Base-by-base conservation (phyloP, 306 rosid species). In the Crataegus laevigata region DNA sequence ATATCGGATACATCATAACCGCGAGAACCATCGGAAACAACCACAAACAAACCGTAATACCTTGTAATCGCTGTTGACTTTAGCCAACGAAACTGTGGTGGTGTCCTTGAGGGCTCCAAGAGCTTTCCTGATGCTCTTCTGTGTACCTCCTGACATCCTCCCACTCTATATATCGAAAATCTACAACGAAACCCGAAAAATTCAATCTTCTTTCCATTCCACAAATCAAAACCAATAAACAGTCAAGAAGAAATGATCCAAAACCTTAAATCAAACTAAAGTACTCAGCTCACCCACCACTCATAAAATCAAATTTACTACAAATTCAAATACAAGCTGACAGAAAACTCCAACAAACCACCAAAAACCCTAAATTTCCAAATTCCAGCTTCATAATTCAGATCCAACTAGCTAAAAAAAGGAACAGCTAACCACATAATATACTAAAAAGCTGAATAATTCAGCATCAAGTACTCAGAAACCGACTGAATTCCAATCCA, bases 61-160 rank as follows among this genome's bases (percentile, higher is more conserved):
- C 99, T 92, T 96, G 85, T 92, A 96, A 89, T 86, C 99, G 77
- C 98, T 96, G 82, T 96, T 92, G 88, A 96, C 98, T 88, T 96
- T 96, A 30, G 99, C 99, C 88, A 96, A 92, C 1, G 99, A 96
- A 47, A 96, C 99, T 24, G 99, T 92, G 60, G 99, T 92, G 40
- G 96, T 88, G 42, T 96, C 99, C 89, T 96, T 96, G 58, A 96
- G 90, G 51, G 99, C 91, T 43, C 99, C 99, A 45, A 96, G 94
- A 43, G 97, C 99, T 85, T 92, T 96, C 71, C 99, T 79, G 61
- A 96, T 69, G 82, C 96, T 92, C 3, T 92, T 96, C 88, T 94
- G 99, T 13, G 93, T 77, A 58, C 97, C 88, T 69, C 98, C 92
- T 0, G 99, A 78, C 99, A 96, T 96, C 70, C 77, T 22, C 47